Evolutionary conservation across 2,329 filamentous ascomycete species (phyloP).

Genomic region (Epichloe bromicola): DNA sequence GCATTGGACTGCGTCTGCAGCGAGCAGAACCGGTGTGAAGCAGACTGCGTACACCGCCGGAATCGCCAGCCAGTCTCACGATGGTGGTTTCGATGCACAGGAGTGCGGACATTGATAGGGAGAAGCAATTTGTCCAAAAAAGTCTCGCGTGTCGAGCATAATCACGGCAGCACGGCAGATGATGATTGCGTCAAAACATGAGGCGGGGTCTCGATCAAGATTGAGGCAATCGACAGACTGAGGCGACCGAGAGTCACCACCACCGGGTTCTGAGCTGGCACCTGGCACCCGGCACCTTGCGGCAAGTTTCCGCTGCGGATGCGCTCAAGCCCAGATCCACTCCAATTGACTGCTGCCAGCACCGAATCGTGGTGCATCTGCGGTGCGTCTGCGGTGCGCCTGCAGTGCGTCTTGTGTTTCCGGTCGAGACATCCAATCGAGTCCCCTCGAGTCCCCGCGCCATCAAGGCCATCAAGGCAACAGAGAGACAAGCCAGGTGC

Average conservation of each 20-base stretch:
- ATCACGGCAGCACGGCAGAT: too few species aligned
- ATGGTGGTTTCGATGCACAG: background rate
- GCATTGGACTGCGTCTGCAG: conserved; percentile 10
- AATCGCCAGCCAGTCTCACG: background rate
- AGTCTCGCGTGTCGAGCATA: too few species aligned
- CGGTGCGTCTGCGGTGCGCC: background rate
- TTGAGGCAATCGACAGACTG: background rate
- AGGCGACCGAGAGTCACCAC: background rate
- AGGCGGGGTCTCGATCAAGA: too few species aligned
- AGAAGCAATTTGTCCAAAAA: too few species aligned
- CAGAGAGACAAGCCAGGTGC: too few species aligned
- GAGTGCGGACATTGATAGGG: background rate
- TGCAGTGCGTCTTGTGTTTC: background rate
- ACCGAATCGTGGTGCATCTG: background rate
- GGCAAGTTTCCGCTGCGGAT: background rate
- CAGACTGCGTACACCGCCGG: background rate
- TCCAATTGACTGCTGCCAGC: background rate
- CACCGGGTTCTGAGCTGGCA: background rate
- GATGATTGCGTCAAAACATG: too few species aligned
- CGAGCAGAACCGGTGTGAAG: background rate
- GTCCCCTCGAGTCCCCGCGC: background rate
- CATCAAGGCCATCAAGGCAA: background rate
- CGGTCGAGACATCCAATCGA: background rate
- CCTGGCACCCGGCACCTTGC: background rate
- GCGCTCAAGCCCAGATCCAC: background rate